Evolutionary conservation across 345 rosid genomes (phyloP).

Genomic region (Trapa incisa): DNA sequence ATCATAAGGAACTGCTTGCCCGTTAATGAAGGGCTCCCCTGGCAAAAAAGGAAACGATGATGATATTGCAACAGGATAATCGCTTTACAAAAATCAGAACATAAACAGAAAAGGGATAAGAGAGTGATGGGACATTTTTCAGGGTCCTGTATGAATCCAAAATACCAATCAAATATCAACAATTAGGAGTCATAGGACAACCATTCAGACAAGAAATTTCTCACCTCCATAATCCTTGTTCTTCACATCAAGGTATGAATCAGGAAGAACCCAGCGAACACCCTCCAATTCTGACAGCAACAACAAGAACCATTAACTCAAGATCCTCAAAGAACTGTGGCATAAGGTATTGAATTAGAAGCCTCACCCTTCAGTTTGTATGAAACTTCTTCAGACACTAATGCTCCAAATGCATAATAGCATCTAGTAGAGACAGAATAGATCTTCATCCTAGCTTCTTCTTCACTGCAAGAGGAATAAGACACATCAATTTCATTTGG

Average conservation of each 20-base stretch:
- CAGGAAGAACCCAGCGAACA: conserved; percentile 97
- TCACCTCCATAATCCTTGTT: conserved; percentile 94
- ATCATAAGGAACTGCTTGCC: conserved; percentile 89
- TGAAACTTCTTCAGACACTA: conserved; percentile 58
- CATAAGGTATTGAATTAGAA: not conserved
- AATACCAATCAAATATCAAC: not conserved
- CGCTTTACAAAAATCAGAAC: not conserved
- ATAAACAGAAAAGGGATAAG: not conserved
- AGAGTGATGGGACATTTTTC: too few species aligned
- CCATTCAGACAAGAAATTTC: not conserved
- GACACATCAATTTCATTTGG: not conserved
- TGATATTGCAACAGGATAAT: too few species aligned
- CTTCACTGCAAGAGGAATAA: conserved; percentile 35
- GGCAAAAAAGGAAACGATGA: not conserved
- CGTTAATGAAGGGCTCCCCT: conserved; percentile 95
- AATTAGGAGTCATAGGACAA: not conserved
- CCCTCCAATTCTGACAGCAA: conserved; percentile 43
- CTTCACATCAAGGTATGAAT: conserved; percentile 81
- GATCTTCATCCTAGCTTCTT: conserved; percentile 82
- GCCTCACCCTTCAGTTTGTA: conserved; percentile 57
- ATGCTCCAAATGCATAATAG: conserved; percentile 82
- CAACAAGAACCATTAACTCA: not conserved
- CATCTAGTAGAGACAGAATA: conserved; percentile 68
- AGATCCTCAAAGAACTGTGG: not conserved
- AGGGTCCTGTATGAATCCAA: too few species aligned